Percentiles rank a stretch among this genome's conserved stretches.
Evolutionary conservation across 1,284 basidiomycete species (phyloP).

Genomic region (Ceraceosorus guamensis): DNA sequence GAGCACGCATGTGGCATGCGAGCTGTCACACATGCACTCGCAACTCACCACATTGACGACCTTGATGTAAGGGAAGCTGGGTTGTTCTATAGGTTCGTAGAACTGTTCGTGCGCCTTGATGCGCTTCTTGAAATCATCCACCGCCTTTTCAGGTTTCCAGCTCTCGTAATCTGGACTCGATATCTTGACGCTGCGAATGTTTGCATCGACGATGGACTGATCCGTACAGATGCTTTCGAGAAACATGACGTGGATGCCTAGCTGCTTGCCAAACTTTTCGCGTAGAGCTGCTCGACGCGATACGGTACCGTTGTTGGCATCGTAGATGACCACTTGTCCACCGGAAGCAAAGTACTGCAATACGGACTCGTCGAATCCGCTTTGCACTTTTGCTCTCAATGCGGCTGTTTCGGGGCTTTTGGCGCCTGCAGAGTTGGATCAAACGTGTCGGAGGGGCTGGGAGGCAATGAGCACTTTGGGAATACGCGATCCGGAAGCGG

Average conservation of each 20-base stretch:
- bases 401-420: constrained; percentile 61
- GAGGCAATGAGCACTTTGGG: too few relatives aligned
- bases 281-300: constrained; percentile 64
- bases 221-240: constrained; percentile 62
- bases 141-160: constrained; percentile 85
- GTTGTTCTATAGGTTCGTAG: constrained; percentile 73
- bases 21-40: too few relatives aligned
- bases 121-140: constrained; percentile 82
- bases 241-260: constrained; percentile 81
- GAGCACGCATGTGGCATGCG: background rate
- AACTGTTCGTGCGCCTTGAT: constrained; percentile 77
- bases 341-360: constrained; percentile 68
- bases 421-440: constrained; percentile 5
- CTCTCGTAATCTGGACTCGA: constrained; percentile 90
- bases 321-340: constrained; percentile 96
- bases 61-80: constrained; percentile 79
- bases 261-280: constrained; percentile 65
- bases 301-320: constrained; percentile 88
- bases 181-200: constrained; percentile 94
- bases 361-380: constrained; percentile 77
- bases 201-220: constrained; percentile 76
- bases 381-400: constrained; percentile 65
- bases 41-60: constrained; percentile 70
- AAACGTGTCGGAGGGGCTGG: background rate
- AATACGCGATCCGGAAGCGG: too few relatives aligned